These are phyloP conservation scores for Pseudogymnoascus sp. DNA, from an alignment of 2,329 filamentous ascomycete genomes.

Conservation along the genomic window DNA sequence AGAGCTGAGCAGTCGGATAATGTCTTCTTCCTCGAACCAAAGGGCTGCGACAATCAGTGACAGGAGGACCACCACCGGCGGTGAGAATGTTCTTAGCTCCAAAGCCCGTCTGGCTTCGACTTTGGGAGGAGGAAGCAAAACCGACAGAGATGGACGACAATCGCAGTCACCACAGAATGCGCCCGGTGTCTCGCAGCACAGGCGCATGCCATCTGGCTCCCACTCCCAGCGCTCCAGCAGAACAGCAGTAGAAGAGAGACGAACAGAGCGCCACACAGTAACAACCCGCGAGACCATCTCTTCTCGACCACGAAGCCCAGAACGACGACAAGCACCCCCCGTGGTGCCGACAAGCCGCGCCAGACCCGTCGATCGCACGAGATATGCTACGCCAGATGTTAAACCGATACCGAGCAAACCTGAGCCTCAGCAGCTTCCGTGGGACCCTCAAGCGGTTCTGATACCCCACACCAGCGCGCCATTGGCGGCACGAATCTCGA, in stretches of 20 bases:
- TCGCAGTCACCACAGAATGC: constrained; percentile 26
- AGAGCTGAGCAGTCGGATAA: constrained; percentile 15
- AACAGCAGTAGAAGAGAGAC: constrained; percentile 38
- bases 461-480: constrained; percentile 57
- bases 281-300: constrained; percentile 59
- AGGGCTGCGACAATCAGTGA: constrained; percentile 29
- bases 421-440: constrained; percentile 50
- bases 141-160: constrained; percentile 25
- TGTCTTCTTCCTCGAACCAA: constrained; percentile 31
- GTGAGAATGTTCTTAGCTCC: constrained; percentile 25
- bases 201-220: constrained; percentile 51
- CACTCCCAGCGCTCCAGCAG: constrained; percentile 40
- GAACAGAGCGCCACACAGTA: constrained; percentile 52
- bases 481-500: constrained; percentile 44
- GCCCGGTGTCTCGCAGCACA: constrained; percentile 39
- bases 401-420: constrained; percentile 34
- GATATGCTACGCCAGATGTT: constrained; percentile 24
- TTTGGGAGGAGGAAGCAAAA: constrained; percentile 22
- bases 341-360: constrained; percentile 20
- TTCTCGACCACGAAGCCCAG: constrained; percentile 53
- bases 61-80: constrained; percentile 22
- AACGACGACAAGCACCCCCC: constrained; percentile 30
- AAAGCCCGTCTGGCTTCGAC: constrained; percentile 27
- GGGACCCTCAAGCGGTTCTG: constrained; percentile 75
- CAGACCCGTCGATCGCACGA: constrained; percentile 22